These are phyloP conservation scores for Hypericum androsaemum DNA, from an alignment of 345 rosid species.

Conservation along the genomic window DNA sequence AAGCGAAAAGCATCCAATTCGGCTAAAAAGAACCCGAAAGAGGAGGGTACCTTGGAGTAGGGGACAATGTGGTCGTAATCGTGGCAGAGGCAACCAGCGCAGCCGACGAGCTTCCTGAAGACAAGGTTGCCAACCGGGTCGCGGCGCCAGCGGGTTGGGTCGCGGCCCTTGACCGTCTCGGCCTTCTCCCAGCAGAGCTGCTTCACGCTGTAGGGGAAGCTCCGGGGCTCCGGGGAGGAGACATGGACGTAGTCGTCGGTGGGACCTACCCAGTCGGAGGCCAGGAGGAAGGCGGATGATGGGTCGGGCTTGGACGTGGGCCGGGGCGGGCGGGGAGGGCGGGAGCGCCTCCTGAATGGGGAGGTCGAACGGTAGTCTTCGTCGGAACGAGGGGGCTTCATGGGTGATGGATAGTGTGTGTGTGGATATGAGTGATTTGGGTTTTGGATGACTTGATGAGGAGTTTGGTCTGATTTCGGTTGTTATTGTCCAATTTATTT, in stretches of 20 bases:
- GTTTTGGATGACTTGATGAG: too few relatives aligned
- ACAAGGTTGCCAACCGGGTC: constrained; percentile 78
- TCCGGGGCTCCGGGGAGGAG: constrained; percentile 52
- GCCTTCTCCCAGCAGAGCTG: constrained; percentile 98
- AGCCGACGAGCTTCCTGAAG: constrained; percentile 84
- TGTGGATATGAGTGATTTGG: too few relatives aligned
- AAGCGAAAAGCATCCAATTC: not conserved
- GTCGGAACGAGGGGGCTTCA: too few relatives aligned
- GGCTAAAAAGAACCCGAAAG: not conserved
- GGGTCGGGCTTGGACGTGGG: too few relatives aligned
- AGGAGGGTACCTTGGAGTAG: constrained; percentile 74
- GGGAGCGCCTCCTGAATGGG: too few relatives aligned
- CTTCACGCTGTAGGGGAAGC: constrained; percentile 76
- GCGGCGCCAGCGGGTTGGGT: constrained; percentile 79
- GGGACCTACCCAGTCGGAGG: too few relatives aligned
- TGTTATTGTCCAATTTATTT: too few relatives aligned
- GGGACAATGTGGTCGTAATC: constrained; percentile 92
- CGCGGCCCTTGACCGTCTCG: constrained; percentile 73
- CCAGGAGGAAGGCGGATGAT: too few relatives aligned
- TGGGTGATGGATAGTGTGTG: too few relatives aligned
- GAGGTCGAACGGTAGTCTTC: too few relatives aligned
- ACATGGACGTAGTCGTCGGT: constrained; percentile 23
- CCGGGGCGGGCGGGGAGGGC: too few relatives aligned
- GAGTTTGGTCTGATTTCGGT: too few relatives aligned
- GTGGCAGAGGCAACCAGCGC: constrained; percentile 95